Percentiles rank a stretch among this genome's conserved stretches.
phyloP scores from a whole-genome alignment of 2,329 filamentous ascomycete species.

The Xylaria sp. region DNA sequence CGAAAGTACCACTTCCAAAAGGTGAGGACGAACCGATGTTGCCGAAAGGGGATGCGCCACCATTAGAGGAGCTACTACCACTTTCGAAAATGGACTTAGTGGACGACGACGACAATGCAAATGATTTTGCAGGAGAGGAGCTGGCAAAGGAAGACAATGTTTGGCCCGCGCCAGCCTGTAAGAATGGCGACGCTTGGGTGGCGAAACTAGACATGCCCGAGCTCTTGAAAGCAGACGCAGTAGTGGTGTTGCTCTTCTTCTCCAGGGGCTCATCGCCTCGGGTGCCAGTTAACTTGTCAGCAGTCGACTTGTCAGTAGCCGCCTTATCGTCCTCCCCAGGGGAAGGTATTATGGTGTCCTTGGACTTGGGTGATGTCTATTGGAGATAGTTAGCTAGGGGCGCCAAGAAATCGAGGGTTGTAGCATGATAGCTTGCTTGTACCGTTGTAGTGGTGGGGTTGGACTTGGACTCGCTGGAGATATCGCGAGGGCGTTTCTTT shows the following conservation, averaged over 20 bases:
- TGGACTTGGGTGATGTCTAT: conserved; percentile 36
- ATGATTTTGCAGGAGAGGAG: conserved; percentile 56
- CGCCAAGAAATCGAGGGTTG: not conserved
- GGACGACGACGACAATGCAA: conserved; percentile 52
- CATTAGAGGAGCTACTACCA: conserved; percentile 45
- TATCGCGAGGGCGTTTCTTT: conserved; percentile 72
- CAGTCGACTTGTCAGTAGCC: conserved; percentile 17
- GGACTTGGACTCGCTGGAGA: conserved; percentile 53
- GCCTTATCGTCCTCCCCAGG: conserved; percentile 31
- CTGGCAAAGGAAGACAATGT: conserved; percentile 58
- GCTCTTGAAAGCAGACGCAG: conserved; percentile 71
- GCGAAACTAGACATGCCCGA: conserved; percentile 69
- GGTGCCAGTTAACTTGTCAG: conserved; percentile 31
- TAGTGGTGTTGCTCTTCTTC: conserved; percentile 54
- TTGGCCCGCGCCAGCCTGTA: conserved; percentile 45
- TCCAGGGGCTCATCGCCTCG: conserved; percentile 31
- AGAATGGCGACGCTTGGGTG: conserved; percentile 65
- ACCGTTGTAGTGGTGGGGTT: conserved; percentile 50
- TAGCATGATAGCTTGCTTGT: conserved; percentile 38
- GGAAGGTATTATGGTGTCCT: conserved; percentile 19
- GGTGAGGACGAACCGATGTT: conserved; percentile 45
- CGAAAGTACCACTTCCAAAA: conserved; percentile 60
- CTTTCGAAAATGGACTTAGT: conserved; percentile 64
- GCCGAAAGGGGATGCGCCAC: conserved; percentile 48
- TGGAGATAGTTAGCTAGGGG: conserved; percentile 17